These are phyloP conservation scores for Quercus ilex DNA, from an alignment of 306 rosid genomes.

Conservation along the genomic window DNA sequence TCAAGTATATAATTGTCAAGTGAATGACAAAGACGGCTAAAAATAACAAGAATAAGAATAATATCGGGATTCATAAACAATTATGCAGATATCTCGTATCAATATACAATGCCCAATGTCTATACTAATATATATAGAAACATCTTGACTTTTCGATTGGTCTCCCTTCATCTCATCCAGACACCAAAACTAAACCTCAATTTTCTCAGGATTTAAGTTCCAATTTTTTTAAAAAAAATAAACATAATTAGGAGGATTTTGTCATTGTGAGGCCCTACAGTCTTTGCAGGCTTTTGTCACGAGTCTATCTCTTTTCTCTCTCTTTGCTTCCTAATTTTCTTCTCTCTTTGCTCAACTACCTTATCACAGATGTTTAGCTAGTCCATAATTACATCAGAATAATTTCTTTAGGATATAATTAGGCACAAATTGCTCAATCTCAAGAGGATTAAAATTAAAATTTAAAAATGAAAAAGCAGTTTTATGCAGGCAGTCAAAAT, in stretches of 20 bases:
- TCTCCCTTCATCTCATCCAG: not conserved
- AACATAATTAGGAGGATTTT: not conserved
- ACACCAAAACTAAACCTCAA: not conserved
- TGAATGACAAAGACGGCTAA: not conserved
- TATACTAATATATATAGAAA: not conserved
- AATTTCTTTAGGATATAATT: not conserved
- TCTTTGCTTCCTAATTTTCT: not conserved
- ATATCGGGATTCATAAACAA: not conserved
- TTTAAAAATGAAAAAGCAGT: not conserved
- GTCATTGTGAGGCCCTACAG: no score
- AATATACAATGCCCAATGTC: not conserved
- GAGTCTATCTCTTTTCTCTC: not conserved
- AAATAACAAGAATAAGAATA: not conserved
- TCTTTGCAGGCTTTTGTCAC: not conserved
- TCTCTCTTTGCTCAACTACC: no score
- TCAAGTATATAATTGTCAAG: not conserved
- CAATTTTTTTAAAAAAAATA: not conserved
- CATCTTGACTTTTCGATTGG: not conserved
- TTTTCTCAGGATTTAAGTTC: not conserved
- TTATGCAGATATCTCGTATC: not conserved
- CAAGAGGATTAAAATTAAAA: conserved; percentile 5
- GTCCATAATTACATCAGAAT: not conserved
- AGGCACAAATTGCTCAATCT: not conserved
- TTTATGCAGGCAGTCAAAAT: not conserved
- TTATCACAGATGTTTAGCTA: no score